Evolutionary conservation across 75 land plant genomes (phyloP).

Genomic region (Cryptomeria japonica): DNA sequence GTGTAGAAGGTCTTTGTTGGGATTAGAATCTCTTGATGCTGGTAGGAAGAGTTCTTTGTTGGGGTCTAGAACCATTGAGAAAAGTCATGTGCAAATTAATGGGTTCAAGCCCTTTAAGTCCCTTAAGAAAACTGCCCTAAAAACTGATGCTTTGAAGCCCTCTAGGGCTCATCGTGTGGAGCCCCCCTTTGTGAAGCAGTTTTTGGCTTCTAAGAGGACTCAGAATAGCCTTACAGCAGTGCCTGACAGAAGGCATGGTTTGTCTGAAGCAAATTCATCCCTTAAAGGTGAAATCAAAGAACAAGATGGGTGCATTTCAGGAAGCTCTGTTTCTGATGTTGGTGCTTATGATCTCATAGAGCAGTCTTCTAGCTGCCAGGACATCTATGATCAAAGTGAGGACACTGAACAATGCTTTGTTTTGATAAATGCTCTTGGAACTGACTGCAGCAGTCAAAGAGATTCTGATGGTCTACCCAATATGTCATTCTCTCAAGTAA

Average conservation of each 20-base stretch:
- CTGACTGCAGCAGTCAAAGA: no score
- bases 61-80: not conserved
- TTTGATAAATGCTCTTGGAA: no score
- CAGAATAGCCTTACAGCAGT: constrained; percentile 29
- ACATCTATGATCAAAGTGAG: not conserved
- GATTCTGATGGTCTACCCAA: no score
- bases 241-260: not conserved
- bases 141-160: not conserved
- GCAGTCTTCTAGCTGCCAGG: not conserved
- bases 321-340: not conserved
- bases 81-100: not conserved
- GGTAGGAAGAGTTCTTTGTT: not conserved
- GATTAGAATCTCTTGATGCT: not conserved
- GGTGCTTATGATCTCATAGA: not conserved
- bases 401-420: not conserved
- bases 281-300: not conserved
- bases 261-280: not conserved
- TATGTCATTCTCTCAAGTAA: no score
- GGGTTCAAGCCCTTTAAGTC: not conserved
- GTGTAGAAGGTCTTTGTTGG: not conserved
- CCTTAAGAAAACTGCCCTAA: not conserved
- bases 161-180: constrained; percentile 10
- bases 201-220: constrained; percentile 42
- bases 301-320: not conserved
- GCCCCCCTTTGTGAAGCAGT: constrained; percentile 45